Evolutionary conservation across 768 basidiomycete genomes (phyloP), one percentile per base, ranked within the genome.

Genomic region (Boletus subparvulus): DNA sequence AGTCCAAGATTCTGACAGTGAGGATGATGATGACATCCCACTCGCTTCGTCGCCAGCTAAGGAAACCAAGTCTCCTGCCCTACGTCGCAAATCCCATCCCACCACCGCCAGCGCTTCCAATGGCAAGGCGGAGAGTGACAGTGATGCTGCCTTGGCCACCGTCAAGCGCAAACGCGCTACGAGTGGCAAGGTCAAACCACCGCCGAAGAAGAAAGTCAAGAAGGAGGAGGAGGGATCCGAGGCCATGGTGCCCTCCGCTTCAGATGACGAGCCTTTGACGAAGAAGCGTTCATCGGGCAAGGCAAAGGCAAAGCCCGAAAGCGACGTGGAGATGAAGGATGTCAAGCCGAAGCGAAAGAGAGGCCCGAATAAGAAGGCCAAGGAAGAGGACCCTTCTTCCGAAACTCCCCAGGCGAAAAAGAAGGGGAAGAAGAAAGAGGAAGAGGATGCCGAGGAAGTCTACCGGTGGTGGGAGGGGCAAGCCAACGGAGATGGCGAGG

Each of bases 381-480:
- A 81, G 66, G 79, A 83, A 59, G 85, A 83, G 56, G 65, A 52
- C 1, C 24, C 59, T 32, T 30, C 58, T n/a, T 71, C 78, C n/a
- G 78, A 76, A 54, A 63, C 78, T 13, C 71, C 78, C n/a, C 78
- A 80, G 67, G 61, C 76, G 21, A 81, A 77, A 69, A 82, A 78
- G 72, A 83, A 77, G 70, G 82, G 79, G 70, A 84, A 77, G 71
- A 77, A 77, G 64, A 79, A 80, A 65, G 78, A 83, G 67, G 81
- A 88, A 54, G 83, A 84, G 65, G 74, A 76, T 42, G 74, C 78
- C 47, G 83, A 83, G 56, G 90, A 93, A 54, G 80, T 86, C 47
- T 93, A 84, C 72, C 82, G 83, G 59, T 95, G 92, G 92, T 97
- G 94, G 96, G 90, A 94, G 65, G 73, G 78, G 57, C 81, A 88